Percentiles rank a stretch among this genome's conserved stretches.
Evolutionary conservation across 257 asterid species (phyloP).

Genomic region (Solanum lignicaule): DNA sequence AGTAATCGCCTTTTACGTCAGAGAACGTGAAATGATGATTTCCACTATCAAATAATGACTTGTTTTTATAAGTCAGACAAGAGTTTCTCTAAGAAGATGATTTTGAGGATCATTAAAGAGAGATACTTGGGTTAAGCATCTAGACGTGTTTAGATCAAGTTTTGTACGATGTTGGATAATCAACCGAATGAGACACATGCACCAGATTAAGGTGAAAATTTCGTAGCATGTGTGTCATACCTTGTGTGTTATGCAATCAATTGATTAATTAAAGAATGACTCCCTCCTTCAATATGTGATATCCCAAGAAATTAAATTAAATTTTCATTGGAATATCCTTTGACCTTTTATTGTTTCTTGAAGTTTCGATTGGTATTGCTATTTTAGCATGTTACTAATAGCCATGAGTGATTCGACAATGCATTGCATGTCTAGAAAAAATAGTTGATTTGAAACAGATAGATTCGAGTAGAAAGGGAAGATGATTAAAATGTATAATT

Average conservation of each 20-base stretch:
- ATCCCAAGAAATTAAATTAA: neutral
- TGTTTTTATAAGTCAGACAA: no score
- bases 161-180: neutral
- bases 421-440: no score
- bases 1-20: no score
- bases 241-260: neutral
- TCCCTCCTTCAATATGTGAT: neutral
- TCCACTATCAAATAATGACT: no score
- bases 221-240: neutral
- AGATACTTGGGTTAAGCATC: neutral
- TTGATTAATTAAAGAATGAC: neutral
- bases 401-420: no score
- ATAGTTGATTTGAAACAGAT: no score
- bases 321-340: neutral
- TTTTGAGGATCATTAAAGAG: neutral
- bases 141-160: no score
- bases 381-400: neutral
- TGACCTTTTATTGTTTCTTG: neutral
- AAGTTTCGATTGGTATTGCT: no score
- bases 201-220: neutral
- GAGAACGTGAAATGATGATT: no score
- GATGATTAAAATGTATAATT: neutral
- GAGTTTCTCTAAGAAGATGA: neutral
- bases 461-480: neutral
- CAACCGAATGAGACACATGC: neutral